Conservation (phyloP, 352 stramenopile species). For the Phytophthora brassicae region DNA sequence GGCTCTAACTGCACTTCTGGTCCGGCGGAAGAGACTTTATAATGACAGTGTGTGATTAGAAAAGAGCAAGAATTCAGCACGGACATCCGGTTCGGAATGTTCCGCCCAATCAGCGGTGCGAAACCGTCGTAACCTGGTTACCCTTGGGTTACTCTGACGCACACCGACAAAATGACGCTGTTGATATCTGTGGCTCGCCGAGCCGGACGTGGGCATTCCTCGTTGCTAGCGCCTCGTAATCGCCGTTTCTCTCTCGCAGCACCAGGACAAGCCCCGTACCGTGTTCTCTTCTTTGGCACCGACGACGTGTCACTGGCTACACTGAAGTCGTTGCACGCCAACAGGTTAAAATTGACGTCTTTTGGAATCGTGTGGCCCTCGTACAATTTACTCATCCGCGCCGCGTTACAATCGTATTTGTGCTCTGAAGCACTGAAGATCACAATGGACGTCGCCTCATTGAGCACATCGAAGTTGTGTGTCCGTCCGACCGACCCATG, state of each 20-base stretch:
- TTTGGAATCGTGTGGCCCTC: conserved; percentile 7
- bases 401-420: background rate
- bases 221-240: conserved; percentile 3
- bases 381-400: background rate
- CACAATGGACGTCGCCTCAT: conserved; percentile 36
- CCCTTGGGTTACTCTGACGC: conserved; percentile 7
- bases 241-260: conserved; percentile 35
- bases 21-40: background rate
- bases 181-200: conserved; percentile 8
- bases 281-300: conserved; percentile 87
- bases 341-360: conserved; percentile 58
- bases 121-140: conserved; percentile 1
- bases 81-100: conserved; percentile 11
- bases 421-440: conserved; percentile 28
- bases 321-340: conserved; percentile 62
- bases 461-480: conserved; percentile 71
- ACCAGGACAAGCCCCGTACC: conserved; percentile 36
- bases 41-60: background rate
- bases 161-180: background rate
- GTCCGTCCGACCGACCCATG: conserved; percentile 79
- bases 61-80: conserved; percentile 16
- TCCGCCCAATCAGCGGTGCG: conserved; percentile 1
- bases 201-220: background rate
- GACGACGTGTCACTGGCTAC: conserved; percentile 84
- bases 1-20: too few species aligned